Evolutionary conservation across 106 monocot genomes (phyloP), one percentile per base, ranked within the genome.

Genomic region (Platanthera zijinensis): DNA sequence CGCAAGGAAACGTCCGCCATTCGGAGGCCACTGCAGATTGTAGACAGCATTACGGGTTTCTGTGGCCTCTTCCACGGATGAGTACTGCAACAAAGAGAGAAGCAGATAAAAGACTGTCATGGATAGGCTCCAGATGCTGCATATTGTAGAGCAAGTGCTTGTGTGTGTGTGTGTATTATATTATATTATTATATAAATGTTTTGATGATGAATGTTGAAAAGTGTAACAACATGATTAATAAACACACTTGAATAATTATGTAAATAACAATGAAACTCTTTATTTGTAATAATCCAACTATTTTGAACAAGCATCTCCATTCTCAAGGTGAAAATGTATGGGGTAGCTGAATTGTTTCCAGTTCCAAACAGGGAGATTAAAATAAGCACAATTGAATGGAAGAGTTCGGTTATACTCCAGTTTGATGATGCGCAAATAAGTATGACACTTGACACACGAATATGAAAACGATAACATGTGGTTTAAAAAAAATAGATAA

Each of bases 11-110:
- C 88, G 89, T 22, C 95, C 95, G 4, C 92, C 92, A 62, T 95
- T 95, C 3, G 90, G 82, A 0, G 95, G 95, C 95, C 95, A 95
- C 79, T 95, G 89, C 51, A 95, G 87, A 64, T 95, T 90, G 80
- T 90, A 95, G 7, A 95, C 75, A 45, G 90, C 95, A 80, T 95
- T 82, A 45, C 95, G 78, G n/a, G 92, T 95, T 15, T 81, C 83
- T 17, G 74, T 49, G 15, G 95, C 92, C 74, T 95, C 95, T 48
- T 88, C 95, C 17, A 78, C 83, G 6, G 92, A 86, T 17, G 90
- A 89, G 80, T 85, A 95, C 95, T 95, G 79, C 52, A 80, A 39
- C 15, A 68, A 75, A 74, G 45, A 39, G 39, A 39, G 39, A 3
- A 39, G 39, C 39, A 1, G 39, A 39, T 1, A 39, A 3, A 39